These are phyloP conservation scores for Pleurozium schreberi DNA, from an alignment of 225 moss, liverwort and hornwort species.

Conservation along the genomic window DNA sequence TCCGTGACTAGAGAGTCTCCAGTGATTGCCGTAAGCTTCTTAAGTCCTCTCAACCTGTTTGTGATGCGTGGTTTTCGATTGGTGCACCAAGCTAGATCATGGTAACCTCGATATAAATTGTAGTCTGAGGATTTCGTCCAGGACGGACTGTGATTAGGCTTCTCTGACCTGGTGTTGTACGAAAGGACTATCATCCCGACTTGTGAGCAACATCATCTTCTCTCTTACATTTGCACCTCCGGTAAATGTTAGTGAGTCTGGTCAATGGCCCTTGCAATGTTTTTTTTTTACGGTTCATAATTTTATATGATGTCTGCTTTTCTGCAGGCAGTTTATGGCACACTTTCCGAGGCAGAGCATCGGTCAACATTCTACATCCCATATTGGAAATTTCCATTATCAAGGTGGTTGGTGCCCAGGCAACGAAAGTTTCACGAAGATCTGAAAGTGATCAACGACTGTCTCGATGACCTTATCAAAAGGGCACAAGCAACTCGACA, in stretches of 20 bases:
- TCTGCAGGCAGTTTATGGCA: conserved; percentile 93
- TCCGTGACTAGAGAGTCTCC: conserved; percentile 92
- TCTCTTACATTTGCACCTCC: not conserved
- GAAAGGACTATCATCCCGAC: not conserved
- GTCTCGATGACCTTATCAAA: conserved; percentile 77
- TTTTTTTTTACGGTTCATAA: not conserved
- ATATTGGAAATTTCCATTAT: conserved; percentile 89
- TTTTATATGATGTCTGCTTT: not conserved
- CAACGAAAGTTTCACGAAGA: conserved; percentile 90
- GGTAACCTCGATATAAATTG: not conserved
- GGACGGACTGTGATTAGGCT: not conserved
- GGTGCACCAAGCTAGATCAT: not conserved
- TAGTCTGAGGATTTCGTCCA: not conserved
- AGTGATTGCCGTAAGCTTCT: conserved; percentile 66
- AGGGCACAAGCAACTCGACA: conserved; percentile 83
- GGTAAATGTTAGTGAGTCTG: not conserved
- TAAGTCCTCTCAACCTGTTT: not conserved
- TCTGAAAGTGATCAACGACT: conserved; percentile 94
- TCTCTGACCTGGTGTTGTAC: not conserved
- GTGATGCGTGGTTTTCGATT: not conserved
- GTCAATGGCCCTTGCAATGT: not conserved
- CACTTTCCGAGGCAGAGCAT: conserved; percentile 94
- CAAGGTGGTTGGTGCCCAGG: conserved; percentile 91
- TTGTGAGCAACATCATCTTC: not conserved
- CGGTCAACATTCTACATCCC: conserved; percentile 96